phyloP scores from a whole-genome alignment of 495 filamentous ascomycete genomes.

The Penicillium egyptiacum region DNA sequence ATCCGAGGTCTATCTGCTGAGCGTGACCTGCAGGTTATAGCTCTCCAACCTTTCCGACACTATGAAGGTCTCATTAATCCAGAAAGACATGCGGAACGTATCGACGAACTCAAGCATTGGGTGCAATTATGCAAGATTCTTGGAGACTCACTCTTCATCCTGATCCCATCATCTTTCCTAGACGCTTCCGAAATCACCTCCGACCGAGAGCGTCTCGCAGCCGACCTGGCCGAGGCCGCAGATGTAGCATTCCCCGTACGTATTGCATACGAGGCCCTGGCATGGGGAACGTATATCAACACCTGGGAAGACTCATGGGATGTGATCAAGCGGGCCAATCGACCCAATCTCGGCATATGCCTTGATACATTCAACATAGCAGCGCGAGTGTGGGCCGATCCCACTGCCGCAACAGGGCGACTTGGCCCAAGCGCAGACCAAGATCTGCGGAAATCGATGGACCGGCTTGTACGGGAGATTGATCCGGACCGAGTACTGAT shows the following conservation, averaged over 20 bases:
- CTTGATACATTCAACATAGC: constrained; percentile 78
- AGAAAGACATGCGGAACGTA: constrained; percentile 48
- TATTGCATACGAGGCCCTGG: constrained; percentile 68
- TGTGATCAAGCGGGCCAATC: constrained; percentile 58
- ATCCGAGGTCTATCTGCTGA: constrained; percentile 56
- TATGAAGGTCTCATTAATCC: constrained; percentile 68
- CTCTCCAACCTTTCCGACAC: constrained; percentile 71
- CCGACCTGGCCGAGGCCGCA: constrained; percentile 61
- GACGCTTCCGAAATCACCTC: constrained; percentile 50
- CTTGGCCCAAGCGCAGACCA: constrained; percentile 49
- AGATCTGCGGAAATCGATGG: constrained; percentile 53
- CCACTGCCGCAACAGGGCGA: constrained; percentile 48
- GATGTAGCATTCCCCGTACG: constrained; percentile 59
- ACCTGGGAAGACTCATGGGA: constrained; percentile 71
- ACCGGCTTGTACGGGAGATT: constrained; percentile 52
- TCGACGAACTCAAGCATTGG: constrained; percentile 63
- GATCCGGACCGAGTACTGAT: constrained; percentile 65
- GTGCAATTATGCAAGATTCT: constrained; percentile 59
- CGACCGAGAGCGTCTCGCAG: constrained; percentile 54
- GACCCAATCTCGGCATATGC: constrained; percentile 70
- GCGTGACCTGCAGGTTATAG: constrained; percentile 55
- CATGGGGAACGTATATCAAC: constrained; percentile 68
- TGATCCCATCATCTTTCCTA: constrained; percentile 68
- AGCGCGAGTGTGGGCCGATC: constrained; percentile 66
- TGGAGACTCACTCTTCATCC: constrained; percentile 58